These are phyloP conservation scores for Lachnellula arida DNA, from an alignment of 2,329 filamentous ascomycete species.

Conservation along the genomic window DNA sequence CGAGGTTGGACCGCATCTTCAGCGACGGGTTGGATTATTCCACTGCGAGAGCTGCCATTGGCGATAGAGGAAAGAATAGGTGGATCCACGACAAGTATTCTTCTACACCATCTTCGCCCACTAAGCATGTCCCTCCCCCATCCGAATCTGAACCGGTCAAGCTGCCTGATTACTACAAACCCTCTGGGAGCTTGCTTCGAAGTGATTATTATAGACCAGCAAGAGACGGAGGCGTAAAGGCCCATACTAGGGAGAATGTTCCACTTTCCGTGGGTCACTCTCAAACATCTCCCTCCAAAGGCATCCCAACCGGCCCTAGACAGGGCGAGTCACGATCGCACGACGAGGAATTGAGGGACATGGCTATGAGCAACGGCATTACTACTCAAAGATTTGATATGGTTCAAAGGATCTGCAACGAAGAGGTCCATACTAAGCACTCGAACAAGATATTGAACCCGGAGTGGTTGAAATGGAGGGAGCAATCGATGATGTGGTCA, in stretches of 20 bases:
- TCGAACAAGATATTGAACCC: neutral
- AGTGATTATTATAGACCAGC: neutral
- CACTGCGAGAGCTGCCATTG: neutral
- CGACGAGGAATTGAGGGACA: neutral
- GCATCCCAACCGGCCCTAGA: no score
- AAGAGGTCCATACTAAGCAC: neutral
- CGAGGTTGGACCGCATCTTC: conserved; percentile 3
- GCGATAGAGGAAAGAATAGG: neutral
- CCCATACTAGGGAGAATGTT: neutral
- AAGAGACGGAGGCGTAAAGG: neutral
- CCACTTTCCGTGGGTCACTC: neutral
- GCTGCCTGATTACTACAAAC: neutral
- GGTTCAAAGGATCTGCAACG: neutral
- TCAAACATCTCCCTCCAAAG: neutral
- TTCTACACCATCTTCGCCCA: neutral
- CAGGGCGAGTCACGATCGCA: no score
- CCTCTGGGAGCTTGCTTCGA: neutral
- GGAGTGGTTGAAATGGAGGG: conserved; percentile 11
- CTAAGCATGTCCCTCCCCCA: neutral
- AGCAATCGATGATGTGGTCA: conserved; percentile 9
- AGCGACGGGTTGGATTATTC: neutral
- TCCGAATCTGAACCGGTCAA: neutral
- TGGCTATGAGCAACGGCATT: neutral
- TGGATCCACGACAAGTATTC: conserved; percentile 4
- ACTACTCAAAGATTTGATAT: neutral